Conservation (phyloP, 2,329 filamentous ascomycete genomes). For the Diplodia seriata region DNA sequence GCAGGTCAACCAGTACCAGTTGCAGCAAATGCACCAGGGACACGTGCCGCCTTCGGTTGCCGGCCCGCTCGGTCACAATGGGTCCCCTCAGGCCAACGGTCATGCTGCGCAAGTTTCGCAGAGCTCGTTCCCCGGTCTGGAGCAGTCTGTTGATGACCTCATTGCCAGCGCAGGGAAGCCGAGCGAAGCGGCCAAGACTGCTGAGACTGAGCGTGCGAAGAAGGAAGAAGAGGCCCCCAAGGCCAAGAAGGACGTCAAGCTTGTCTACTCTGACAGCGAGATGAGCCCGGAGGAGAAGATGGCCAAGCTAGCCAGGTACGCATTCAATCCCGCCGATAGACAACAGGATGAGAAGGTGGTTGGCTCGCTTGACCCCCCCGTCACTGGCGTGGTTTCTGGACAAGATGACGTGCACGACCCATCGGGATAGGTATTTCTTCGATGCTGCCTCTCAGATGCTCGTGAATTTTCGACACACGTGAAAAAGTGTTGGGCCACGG, state of each 20-base stretch:
- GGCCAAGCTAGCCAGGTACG: conserved; percentile 78
- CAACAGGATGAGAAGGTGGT: conserved; percentile 30
- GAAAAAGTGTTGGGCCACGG: neutral
- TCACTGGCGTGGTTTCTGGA: conserved; percentile 31
- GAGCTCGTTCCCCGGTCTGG: conserved; percentile 37
- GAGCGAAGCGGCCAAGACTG: conserved; percentile 44
- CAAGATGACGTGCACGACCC: conserved; percentile 32
- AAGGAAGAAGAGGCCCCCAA: conserved; percentile 61
- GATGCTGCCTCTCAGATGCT: neutral
- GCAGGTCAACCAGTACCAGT: conserved; percentile 53
- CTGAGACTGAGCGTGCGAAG: conserved; percentile 60
- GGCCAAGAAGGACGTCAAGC: conserved; percentile 69
- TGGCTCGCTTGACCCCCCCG: conserved; percentile 26
- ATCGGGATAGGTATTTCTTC: conserved; percentile 30
- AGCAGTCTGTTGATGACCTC: conserved; percentile 59
- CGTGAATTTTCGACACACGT: neutral
- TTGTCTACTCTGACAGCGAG: conserved; percentile 83
- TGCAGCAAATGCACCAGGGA: conserved; percentile 37
- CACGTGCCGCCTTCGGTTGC: conserved; percentile 34
- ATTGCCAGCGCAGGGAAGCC: conserved; percentile 58
- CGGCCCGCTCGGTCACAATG: conserved; percentile 28
- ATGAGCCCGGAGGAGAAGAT: conserved; percentile 89
- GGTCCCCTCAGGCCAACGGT: conserved; percentile 46
- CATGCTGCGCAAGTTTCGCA: conserved; percentile 34
- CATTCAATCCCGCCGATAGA: conserved; percentile 52